Percentiles rank a stretch among this genome's conserved stretches.
These are phyloP conservation scores for Ophiognomonia clavigignenti-juglandacearum DNA, from an alignment of 2,329 filamentous ascomycete species.

Conservation along the genomic window DNA sequence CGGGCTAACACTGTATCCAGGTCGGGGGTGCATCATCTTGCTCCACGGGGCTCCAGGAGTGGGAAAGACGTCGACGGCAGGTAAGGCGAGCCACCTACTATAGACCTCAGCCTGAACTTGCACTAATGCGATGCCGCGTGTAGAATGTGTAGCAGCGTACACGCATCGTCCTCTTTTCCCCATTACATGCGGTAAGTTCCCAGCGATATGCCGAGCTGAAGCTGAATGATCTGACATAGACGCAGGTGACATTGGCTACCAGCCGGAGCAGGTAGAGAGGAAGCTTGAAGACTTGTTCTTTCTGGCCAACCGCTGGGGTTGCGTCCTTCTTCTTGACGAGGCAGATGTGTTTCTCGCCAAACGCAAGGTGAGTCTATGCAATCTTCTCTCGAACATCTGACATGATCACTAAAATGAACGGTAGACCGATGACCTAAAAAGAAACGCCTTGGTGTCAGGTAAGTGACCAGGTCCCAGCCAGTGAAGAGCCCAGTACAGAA, in stretches of 20 bases:
- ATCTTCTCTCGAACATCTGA: not conserved
- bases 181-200: not conserved
- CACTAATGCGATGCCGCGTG: too few species aligned
- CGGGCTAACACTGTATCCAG: not conserved
- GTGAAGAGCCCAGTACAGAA: too few species aligned
- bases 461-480: not conserved
- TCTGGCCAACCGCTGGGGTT: not conserved
- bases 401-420: not conserved
- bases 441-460: not conserved
- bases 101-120: too few species aligned
- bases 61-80: not conserved
- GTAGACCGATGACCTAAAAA: not conserved
- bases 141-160: not conserved
- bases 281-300: not conserved
- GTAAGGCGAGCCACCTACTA: not conserved
- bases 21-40: constrained; percentile 9
- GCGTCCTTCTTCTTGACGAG: not conserved
- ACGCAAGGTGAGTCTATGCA: not conserved
- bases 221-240: not conserved
- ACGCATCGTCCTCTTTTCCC: not conserved
- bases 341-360: not conserved
- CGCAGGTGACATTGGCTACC: not conserved
- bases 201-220: not conserved
- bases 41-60: constrained; percentile 15
- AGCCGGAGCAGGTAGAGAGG: not conserved